Percentiles rank a stretch among this genome's conserved stretches.
These are phyloP conservation scores for Chenopodium formosanum DNA, from an alignment of 148 eudicot genomes.

Conservation along the genomic window DNA sequence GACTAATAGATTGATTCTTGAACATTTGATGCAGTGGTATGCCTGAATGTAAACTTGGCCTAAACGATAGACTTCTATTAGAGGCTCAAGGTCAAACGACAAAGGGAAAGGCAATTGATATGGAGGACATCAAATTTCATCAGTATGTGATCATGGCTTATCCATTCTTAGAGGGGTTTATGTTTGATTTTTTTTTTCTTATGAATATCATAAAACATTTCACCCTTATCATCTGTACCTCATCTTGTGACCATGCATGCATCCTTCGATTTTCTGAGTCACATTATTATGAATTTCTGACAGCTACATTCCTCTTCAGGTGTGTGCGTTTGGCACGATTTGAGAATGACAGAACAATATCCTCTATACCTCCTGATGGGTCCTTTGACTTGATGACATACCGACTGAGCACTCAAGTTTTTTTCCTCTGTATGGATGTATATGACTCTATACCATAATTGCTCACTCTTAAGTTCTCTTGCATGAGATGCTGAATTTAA, in stretches of 20 bases:
- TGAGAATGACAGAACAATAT: constrained; percentile 93
- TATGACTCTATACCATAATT: background rate
- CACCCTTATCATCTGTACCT: background rate
- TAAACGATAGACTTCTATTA: constrained; percentile 83
- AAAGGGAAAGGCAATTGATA: constrained; percentile 89
- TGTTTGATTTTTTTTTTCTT: background rate
- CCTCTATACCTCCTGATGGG: constrained; percentile 98
- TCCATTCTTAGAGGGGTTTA: background rate
- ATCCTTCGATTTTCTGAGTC: background rate
- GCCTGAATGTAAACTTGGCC: constrained; percentile 99
- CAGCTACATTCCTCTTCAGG: constrained; percentile 32
- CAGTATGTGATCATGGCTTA: constrained; percentile 50
- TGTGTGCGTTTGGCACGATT: constrained; percentile 94
- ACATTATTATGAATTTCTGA: background rate
- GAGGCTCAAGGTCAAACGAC: constrained; percentile 89
- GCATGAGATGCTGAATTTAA: background rate
- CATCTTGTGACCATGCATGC: background rate
- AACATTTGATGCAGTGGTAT: constrained; percentile 74
- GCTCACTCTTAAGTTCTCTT: background rate
- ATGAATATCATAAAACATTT: background rate
- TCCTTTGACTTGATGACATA: constrained; percentile 96
- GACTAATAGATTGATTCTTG: background rate
- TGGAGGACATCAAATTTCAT: constrained; percentile 97
- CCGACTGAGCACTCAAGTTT: constrained; percentile 90
- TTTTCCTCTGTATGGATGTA: background rate